Evolutionary conservation across 495 filamentous ascomycete genomes (phyloP).

Genomic region (Daldinia concentrica): DNA sequence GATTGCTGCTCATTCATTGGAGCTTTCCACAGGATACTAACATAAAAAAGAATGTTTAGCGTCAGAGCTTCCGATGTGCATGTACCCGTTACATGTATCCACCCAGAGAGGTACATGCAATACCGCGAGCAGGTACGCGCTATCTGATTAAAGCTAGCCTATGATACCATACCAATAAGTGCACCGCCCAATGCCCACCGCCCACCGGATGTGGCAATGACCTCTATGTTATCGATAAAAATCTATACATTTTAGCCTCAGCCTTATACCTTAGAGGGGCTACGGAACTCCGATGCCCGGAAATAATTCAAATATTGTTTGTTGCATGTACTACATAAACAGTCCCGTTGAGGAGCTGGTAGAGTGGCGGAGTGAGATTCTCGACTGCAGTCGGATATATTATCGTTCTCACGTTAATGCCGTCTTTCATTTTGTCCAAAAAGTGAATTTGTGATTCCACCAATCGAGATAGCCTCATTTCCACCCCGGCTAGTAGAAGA

Average conservation of each 20-base stretch:
- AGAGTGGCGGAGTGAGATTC: slow-evolving; percentile 25
- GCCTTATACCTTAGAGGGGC: slow-evolving; percentile 9
- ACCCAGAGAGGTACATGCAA: neutral
- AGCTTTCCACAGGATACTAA: slow-evolving; percentile 10
- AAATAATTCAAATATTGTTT: slow-evolving; percentile 13
- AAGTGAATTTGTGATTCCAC: neutral
- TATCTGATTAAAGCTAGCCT: neutral
- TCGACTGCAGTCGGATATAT: neutral
- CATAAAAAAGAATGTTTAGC: slow-evolving; percentile 6
- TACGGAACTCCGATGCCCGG: slow-evolving; percentile 26
- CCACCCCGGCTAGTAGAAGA: slow-evolving; percentile 1
- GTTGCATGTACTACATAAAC: slow-evolving; percentile 4
- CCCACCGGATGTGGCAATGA: too few relatives aligned
- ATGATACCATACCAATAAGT: too few relatives aligned
- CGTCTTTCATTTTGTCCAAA: slow-evolving; percentile 1
- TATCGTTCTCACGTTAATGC: slow-evolving; percentile 9
- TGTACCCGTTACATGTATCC: slow-evolving; percentile 9
- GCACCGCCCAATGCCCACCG: too few relatives aligned
- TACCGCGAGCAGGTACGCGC: neutral
- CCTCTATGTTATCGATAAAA: slow-evolving; percentile 20
- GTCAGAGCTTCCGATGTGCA: neutral
- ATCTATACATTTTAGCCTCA: slow-evolving; percentile 5
- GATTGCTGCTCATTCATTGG: neutral
- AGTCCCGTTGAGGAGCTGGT: neutral
- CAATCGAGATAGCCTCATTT: slow-evolving; percentile 10